phyloP scores from a whole-genome alignment of 1,139 yeast genomes.

The Candida buenavistaensis region DNA sequence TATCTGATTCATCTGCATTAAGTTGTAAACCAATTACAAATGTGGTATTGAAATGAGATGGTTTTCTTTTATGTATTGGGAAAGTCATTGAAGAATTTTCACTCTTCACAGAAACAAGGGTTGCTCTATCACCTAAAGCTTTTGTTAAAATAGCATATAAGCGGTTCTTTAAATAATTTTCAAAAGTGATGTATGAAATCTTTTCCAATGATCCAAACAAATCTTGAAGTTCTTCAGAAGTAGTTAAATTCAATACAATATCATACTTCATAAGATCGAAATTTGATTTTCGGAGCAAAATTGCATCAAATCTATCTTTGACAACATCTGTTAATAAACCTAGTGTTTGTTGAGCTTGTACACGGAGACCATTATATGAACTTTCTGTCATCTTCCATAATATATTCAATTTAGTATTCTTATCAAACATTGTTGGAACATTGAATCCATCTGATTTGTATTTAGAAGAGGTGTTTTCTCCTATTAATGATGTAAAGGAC shows the following conservation, averaged over 20 bases:
- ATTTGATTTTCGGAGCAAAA: constrained; percentile 68
- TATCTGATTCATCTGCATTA: constrained; percentile 76
- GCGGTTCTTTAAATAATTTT: constrained; percentile 62
- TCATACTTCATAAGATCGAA: constrained; percentile 66
- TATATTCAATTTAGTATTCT: constrained; percentile 70
- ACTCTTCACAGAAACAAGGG: constrained; percentile 41
- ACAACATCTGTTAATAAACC: constrained; percentile 73
- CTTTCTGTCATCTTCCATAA: constrained; percentile 78
- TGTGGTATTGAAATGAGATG: constrained; percentile 34
- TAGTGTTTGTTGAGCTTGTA: constrained; percentile 70
- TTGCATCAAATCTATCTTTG: constrained; percentile 79
- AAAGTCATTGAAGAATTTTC: constrained; percentile 30
- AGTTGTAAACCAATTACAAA: constrained; percentile 64
- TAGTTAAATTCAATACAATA: constrained; percentile 51
- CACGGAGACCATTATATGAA: constrained; percentile 61
- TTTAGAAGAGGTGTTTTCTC: constrained; percentile 46
- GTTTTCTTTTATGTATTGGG: constrained; percentile 60
- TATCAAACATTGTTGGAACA: constrained; percentile 76
- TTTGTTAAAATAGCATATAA: constrained; percentile 56
- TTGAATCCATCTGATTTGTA: constrained; percentile 63
- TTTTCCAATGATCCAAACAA: constrained; percentile 71
- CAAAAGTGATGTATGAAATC: constrained; percentile 70
- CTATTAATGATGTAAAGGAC: constrained; percentile 61
- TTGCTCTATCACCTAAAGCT: constrained; percentile 70
- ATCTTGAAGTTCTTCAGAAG: constrained; percentile 39